Percentiles rank a stretch among this genome's conserved stretches.
Evolutionary conservation across 2,329 filamentous ascomycete genomes (phyloP).

Genomic region (Calonectria henricotiae): DNA sequence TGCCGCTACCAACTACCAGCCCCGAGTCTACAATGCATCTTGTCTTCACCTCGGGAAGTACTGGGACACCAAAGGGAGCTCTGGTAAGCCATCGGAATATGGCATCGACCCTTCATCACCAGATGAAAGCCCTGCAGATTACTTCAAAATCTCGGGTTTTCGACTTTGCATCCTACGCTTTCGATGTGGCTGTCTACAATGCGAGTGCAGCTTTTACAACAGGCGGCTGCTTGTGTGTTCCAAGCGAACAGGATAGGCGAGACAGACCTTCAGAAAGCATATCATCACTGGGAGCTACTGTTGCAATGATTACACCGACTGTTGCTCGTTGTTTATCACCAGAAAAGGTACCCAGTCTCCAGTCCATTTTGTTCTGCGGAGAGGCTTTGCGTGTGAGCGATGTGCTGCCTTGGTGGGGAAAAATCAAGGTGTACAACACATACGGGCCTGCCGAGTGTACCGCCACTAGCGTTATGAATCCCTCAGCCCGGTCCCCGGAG

Average conservation of each 20-base stretch:
- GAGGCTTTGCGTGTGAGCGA: constrained; percentile 24
- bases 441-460: constrained; percentile 36
- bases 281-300: constrained; percentile 3
- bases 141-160: constrained; percentile 41
- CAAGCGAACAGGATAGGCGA: constrained; percentile 30
- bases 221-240: constrained; percentile 50
- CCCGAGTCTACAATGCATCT: constrained; percentile 38
- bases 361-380: constrained; percentile 36
- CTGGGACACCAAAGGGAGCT: constrained; percentile 49
- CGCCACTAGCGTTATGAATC: constrained; percentile 25
- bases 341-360: constrained; percentile 12
- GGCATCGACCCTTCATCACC: constrained; percentile 42
- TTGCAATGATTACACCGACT: constrained; percentile 33
- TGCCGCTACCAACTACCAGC: background rate
- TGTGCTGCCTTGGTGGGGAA: constrained; percentile 19
- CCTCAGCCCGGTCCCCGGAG: background rate
- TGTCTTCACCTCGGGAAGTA: constrained; percentile 51
- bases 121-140: background rate
- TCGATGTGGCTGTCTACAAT: constrained; percentile 33
- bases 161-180: background rate
- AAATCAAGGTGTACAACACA: constrained; percentile 7
- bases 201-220: constrained; percentile 59
- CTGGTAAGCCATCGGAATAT: constrained; percentile 35
- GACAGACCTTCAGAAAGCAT: constrained; percentile 14
- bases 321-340: constrained; percentile 28